phyloP scores from a whole-genome alignment of 257 asterid species.

The Thymus mandschuricus region DNA sequence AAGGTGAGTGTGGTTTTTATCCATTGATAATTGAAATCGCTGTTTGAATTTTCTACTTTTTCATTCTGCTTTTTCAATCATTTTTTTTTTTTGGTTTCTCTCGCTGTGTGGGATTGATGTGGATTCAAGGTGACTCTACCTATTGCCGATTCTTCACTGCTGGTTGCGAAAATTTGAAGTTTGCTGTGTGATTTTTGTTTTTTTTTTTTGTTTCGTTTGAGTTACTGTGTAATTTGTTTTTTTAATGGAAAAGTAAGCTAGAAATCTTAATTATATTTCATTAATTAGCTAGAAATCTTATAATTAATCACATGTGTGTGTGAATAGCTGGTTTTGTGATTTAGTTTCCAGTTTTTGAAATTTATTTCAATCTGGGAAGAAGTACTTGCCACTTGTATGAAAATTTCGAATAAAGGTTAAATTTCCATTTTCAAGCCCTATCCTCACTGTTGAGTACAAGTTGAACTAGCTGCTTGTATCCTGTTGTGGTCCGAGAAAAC shows the following conservation, averaged over 20 bases:
- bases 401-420: background rate
- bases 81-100: background rate
- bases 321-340: constrained; percentile 14
- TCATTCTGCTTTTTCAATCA: background rate
- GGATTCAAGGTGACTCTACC: background rate
- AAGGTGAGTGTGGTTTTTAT: constrained; percentile 24
- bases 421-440: background rate
- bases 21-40: background rate
- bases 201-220: background rate
- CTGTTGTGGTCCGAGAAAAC: background rate
- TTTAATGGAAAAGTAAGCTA: background rate
- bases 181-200: background rate
- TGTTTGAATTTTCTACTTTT: background rate
- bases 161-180: background rate
- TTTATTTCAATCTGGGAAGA: background rate
- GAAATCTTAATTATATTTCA: constrained; percentile 1
- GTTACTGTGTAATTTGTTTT: constrained; percentile 10
- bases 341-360: background rate
- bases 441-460: constrained; percentile 17
- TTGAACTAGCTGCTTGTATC: background rate
- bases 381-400: background rate
- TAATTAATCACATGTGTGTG: background rate
- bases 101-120: background rate
- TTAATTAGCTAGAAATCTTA: background rate
- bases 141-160: background rate